Percentiles rank a stretch among this genome's conserved stretches.
These are phyloP conservation scores for Kuraishia ogatae DNA, from an alignment of 805 yeast genomes.

Conservation along the genomic window DNA sequence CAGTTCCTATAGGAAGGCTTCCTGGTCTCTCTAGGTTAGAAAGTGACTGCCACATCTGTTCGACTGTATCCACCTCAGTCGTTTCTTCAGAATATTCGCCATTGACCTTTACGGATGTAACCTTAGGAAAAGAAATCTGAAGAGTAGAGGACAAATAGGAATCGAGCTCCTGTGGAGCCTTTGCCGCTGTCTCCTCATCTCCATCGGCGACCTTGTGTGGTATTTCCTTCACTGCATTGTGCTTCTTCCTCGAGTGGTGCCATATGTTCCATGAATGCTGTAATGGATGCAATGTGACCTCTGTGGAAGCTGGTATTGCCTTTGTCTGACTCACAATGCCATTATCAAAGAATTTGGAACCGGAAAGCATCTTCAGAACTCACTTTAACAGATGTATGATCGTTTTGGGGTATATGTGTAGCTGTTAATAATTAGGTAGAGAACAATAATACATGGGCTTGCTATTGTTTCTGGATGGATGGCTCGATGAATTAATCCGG, in stretches of 20 bases:
- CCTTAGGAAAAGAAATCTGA: constrained; percentile 29
- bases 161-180: constrained; percentile 23
- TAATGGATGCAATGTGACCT: constrained; percentile 21
- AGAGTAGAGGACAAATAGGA: constrained; percentile 37
- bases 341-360: constrained; percentile 3
- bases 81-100: constrained; percentile 7
- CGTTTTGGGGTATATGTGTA: not conserved
- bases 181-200: constrained; percentile 2
- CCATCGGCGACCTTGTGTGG: constrained; percentile 8
- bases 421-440: not conserved
- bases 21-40: constrained; percentile 28
- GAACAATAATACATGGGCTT: not conserved
- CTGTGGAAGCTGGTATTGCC: constrained; percentile 11
- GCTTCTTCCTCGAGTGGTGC: constrained; percentile 31
- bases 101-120: constrained; percentile 7
- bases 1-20: constrained; percentile 36
- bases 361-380: not conserved
- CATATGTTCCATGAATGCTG: constrained; percentile 43
- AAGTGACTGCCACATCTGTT: constrained; percentile 43
- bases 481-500: not conserved
- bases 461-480: not conserved
- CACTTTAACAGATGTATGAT: not conserved
- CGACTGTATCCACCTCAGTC: constrained; percentile 32
- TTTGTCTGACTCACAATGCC: not conserved
- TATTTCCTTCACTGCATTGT: constrained; percentile 10